Base-by-base conservation (phyloP, 208 protist genomes). In the Acanthamoeba culbertsoni region DNA sequence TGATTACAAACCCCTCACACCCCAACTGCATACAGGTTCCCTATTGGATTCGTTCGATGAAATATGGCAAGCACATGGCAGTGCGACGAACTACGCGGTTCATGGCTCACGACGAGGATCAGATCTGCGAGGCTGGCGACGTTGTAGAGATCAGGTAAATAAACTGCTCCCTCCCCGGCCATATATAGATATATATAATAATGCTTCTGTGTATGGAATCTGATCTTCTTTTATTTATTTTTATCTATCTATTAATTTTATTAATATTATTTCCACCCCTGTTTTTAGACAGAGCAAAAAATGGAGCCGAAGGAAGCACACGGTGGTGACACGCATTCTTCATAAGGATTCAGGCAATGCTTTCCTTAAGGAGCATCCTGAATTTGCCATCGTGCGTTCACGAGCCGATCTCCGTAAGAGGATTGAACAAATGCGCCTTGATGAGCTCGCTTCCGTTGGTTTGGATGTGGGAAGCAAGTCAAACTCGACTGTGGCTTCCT, bases 111-210 rank as follows among this genome's bases (percentile, higher is more conserved):
- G 79, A 89, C 53, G 79, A 89, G 51, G 79, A 89, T 51, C 51
- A 89, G 79, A 65, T 89, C 79, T 89, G 79, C 53, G 79, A 89
- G 53, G n/a, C 55, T 14, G 79, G 79, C 37, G 79, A 89, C 79
- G n/a, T 65, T 65, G 79, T 89, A 35, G 79, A 89, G 53, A 65
- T 89, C 51, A 89, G 68, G 68, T 77, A 8, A 8, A n/a, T 33
- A 10, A 8, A 33, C 59, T n/a, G 7, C 28, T 10, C 59, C 31
- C 59, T 68, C 26, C 59, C 18, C 26, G 7, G 12, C 18, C 48
- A 23, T 55, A 8, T 55, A 8, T 55, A 55, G 12, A 55, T 18
- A 31, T n/a, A n/a, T 62, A 14, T 23, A n/a, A 14, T 62, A 31
- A n/a, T 3, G 23, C 53, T 62, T 26, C 53, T 5, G 2, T 62